Evolutionary conservation across 2,329 filamentous ascomycete species (phyloP), one percentile per base, ranked within the genome.

Genomic region (Cordyceps militaris): DNA sequence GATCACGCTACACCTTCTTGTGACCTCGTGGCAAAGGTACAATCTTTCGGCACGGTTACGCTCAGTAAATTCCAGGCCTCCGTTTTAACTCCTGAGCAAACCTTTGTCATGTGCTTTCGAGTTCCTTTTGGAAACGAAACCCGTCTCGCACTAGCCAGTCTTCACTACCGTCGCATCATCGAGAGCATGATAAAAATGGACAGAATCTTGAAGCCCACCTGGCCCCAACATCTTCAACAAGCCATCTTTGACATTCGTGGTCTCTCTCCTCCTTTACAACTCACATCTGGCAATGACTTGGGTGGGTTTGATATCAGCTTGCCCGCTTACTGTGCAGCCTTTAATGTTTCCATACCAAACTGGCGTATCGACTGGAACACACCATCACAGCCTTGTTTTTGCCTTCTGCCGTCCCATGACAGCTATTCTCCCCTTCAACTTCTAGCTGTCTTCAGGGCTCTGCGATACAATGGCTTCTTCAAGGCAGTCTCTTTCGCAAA

Each of bases 391-490:
- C 80, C 81, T 19, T 77, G 81, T 53, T 82, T 84, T 58, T 76
- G 79, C 9, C 70, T 84, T 19, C 69, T 82, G 6, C 54, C 54
- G 13, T 67, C 74, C 3, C 67, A 69, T 2, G 69, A 70, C 3
- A 61, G 65, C 5, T 83, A 84, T 63, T 74, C 74, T 4, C 68
- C 75, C 4, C 66, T 79, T 38, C 81, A 84, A 64, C 70, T 84
- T 3, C 67, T 84, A n/a, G 81, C 81, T 10, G 75, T 83, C 1
- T 75, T 83, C 62, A 76, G 80, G 4, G 79, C 81, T 1, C 67
- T 83, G 59, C 74, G 81, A 10, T 84, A 81, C 65, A 84, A 84
- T 56, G 81, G 80, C 61, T 83, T 79, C 63, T 83, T 84, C 68
- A 80, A 78, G 59, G 78, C 79, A 0, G 66, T 84, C n/a, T 83